Evolutionary conservation across 257 asterid genomes (phyloP).

Genomic region (Schizonepeta tenuifolia): DNA sequence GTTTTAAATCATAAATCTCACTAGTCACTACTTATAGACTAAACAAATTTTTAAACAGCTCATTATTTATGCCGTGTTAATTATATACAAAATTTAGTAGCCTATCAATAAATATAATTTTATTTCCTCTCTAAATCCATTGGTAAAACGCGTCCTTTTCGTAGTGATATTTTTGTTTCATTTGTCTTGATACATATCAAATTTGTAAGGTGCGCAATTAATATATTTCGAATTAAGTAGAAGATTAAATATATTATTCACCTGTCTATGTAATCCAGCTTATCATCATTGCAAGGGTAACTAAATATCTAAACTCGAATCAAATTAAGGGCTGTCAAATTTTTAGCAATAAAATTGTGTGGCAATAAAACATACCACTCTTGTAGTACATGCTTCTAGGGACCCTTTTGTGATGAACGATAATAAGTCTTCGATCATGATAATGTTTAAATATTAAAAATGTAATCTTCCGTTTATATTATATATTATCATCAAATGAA

Average conservation of each 20-base stretch:
- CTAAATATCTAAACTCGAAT: not conserved
- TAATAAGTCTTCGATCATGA: not conserved
- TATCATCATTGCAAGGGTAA: not conserved
- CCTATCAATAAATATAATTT: too few species aligned
- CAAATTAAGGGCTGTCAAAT: not conserved
- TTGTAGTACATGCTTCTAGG: not conserved
- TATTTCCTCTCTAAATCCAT: too few species aligned
- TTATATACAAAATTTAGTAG: too few species aligned
- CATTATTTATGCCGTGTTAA: too few species aligned
- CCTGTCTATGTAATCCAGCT: not conserved
- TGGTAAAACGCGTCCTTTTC: too few species aligned
- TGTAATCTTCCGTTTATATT: constrained; percentile 9
- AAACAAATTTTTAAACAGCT: too few species aligned
- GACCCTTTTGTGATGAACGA: constrained; percentile 3
- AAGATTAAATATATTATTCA: not conserved
- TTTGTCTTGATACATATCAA: not conserved
- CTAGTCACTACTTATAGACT: too few species aligned
- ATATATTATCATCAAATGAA: constrained; percentile 17
- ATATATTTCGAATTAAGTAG: not conserved
- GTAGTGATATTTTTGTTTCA: too few species aligned
- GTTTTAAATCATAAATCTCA: too few species aligned
- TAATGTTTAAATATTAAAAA: not conserved
- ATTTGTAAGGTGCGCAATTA: not conserved
- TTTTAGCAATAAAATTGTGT: not conserved
- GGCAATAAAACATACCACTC: not conserved